Conservation (phyloP, 2,329 filamentous ascomycete species). For the Colletotrichum lindemuthianum region DNA sequence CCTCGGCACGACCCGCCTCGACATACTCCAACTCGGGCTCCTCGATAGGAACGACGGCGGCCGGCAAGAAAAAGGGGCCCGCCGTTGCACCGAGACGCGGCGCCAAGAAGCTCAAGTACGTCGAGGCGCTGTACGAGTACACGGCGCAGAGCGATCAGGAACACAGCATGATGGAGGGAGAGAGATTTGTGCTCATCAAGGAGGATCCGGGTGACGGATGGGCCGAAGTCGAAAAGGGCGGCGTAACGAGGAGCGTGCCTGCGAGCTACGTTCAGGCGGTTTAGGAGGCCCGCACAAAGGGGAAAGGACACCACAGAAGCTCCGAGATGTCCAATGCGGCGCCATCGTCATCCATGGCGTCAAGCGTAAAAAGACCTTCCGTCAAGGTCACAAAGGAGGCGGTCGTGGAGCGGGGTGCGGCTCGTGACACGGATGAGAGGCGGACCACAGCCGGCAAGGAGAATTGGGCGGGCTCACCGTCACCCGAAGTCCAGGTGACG, state of each 20-base stretch:
- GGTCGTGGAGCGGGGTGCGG: neutral
- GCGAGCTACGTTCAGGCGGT: constrained; percentile 90
- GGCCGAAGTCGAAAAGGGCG: constrained; percentile 95
- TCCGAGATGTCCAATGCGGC: neutral
- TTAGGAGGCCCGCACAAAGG: constrained; percentile 47
- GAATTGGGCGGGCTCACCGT: neutral
- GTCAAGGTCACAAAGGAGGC: neutral
- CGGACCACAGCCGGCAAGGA: neutral
- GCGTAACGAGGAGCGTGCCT: constrained; percentile 86
- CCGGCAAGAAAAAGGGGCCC: constrained; percentile 85
- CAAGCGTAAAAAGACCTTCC: neutral
- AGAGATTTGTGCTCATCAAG: constrained; percentile 89
- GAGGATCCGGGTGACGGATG: constrained; percentile 93
- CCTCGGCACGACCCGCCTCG: constrained; percentile 72
- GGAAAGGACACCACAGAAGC: neutral
- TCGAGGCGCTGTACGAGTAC: constrained; percentile 94
- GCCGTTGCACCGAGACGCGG: constrained; percentile 90
- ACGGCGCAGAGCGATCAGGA: constrained; percentile 85
- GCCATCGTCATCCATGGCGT: neutral
- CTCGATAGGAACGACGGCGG: constrained; percentile 62
- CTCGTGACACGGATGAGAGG: neutral
- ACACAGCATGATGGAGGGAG: constrained; percentile 90
- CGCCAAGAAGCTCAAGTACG: constrained; percentile 93
- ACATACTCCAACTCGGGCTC: constrained; percentile 82
- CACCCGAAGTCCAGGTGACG: constrained; percentile 20